A percentile compares a stretch with the other conserved stretches of the same genome.
Conservation (phyloP, 805 yeast genomes). For the Millerozyma acaciae region DNA sequence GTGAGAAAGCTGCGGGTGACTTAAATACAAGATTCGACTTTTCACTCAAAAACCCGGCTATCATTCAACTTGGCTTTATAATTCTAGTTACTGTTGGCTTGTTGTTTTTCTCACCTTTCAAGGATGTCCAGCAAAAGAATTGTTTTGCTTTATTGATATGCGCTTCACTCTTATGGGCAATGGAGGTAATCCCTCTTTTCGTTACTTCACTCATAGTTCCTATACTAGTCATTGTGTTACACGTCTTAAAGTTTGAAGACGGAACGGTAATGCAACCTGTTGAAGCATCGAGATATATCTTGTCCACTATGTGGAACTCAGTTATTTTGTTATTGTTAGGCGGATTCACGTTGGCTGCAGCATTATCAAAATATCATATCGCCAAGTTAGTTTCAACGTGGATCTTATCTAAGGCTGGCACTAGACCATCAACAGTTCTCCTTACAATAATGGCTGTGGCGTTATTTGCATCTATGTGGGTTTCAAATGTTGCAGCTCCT, state of each 20-base stretch:
- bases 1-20: constrained; percentile 6
- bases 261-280: constrained; percentile 43
- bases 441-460: constrained; percentile 84
- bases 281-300: constrained; percentile 53
- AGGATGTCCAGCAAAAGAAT: constrained; percentile 31
- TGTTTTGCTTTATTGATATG: constrained; percentile 78
- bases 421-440: constrained; percentile 73
- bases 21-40: constrained; percentile 16
- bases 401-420: constrained; percentile 79
- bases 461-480: constrained; percentile 88
- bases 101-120: constrained; percentile 27
- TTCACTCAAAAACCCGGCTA: constrained; percentile 29
- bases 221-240: constrained; percentile 66
- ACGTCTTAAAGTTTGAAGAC: constrained; percentile 57
- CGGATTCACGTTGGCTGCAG: constrained; percentile 94
- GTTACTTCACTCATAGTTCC: constrained; percentile 87
- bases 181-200: constrained; percentile 89
- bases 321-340: constrained; percentile 87
- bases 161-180: constrained; percentile 90
- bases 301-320: constrained; percentile 92
- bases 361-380: constrained; percentile 83
- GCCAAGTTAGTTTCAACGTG: constrained; percentile 83
- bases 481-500: constrained; percentile 96
- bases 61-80: constrained; percentile 47
- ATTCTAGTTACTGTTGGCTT: constrained; percentile 41